Evolutionary conservation across 108 stramenopile genomes (phyloP).

Genomic region (Asterionellopsis glacialis): DNA sequence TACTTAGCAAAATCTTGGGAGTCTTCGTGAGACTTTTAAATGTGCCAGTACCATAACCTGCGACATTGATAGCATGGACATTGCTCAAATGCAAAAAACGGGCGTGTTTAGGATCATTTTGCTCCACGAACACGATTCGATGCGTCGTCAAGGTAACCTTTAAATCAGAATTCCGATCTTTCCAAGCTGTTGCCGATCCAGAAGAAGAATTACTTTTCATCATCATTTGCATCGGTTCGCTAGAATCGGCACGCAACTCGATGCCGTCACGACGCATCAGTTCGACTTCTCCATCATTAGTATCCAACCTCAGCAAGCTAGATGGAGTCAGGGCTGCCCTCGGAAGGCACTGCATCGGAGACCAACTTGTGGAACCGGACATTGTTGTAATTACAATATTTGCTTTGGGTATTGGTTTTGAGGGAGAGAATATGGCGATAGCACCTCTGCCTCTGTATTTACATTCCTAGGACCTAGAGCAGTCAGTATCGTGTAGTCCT

Average conservation of each 20-base stretch:
- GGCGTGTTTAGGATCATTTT: slow-evolving; percentile 25
- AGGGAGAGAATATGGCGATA: no score
- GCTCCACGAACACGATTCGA: slow-evolving; percentile 37
- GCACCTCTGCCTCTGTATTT: no score
- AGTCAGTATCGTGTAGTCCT: no score
- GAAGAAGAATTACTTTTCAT: not conserved
- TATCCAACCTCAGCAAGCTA: slow-evolving; percentile 63
- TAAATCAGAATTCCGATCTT: slow-evolving; percentile 14
- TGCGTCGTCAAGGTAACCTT: slow-evolving; percentile 50
- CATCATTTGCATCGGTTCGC: slow-evolving; percentile 28
- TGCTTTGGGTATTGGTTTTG: no score
- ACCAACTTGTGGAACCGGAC: slow-evolving; percentile 26
- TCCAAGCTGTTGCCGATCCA: slow-evolving; percentile 15
- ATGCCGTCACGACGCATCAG: slow-evolving; percentile 41
- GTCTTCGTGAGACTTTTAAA: slow-evolving; percentile 31
- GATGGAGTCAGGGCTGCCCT: slow-evolving; percentile 58
- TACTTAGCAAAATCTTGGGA: slow-evolving; percentile 40
- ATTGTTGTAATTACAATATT: no score
- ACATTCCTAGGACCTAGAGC: no score
- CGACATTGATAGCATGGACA: slow-evolving; percentile 25
- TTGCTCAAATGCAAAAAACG: slow-evolving; percentile 47
- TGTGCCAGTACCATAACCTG: slow-evolving; percentile 46
- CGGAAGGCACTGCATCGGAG: slow-evolving; percentile 68
- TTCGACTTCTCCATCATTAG: slow-evolving; percentile 58
- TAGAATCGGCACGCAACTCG: slow-evolving; percentile 54